Percentiles rank a stretch among this genome's conserved stretches.
Evolutionary conservation across 192 early-diverging fungal genomes (phyloP).

Genomic region (Physocladia obscura): DNA sequence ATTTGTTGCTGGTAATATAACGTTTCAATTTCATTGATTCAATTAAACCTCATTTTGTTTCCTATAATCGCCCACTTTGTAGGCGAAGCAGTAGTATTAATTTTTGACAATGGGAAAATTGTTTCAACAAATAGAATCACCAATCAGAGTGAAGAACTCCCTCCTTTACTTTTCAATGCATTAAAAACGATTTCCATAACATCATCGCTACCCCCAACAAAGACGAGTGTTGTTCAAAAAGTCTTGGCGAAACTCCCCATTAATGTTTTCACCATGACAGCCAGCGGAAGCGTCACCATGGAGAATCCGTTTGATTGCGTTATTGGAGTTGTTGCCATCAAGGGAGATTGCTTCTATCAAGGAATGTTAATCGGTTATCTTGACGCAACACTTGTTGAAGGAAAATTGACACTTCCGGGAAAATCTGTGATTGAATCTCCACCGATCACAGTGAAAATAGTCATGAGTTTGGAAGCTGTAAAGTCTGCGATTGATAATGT

Average conservation of each 20-base stretch:
- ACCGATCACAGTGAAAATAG: not conserved
- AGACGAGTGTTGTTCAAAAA: not conserved
- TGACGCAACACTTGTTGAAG: not conserved
- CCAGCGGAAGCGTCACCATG: not conserved
- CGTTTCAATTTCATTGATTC: not conserved
- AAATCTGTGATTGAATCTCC: not conserved
- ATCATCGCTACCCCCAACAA: not conserved
- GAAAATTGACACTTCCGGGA: not conserved
- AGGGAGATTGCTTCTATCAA: not conserved
- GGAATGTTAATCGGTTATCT: not conserved
- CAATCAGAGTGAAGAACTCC: not conserved
- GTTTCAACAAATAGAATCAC: not conserved
- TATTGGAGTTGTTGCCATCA: not conserved
- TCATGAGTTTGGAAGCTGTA: not conserved
- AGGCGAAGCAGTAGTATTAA: not conserved
- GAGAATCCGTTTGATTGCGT: conserved; percentile 13
- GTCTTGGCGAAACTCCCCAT: not conserved
- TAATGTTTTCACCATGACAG: not conserved
- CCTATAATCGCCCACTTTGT: not conserved
- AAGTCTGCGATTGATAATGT: not conserved
- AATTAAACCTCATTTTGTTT: not conserved
- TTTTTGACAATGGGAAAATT: not conserved
- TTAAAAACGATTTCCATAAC: not conserved
- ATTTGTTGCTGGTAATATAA: not conserved
- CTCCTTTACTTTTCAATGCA: not conserved